Conservation (phyloP, 1,284 basidiomycete species). For the Ustilago bromivora region DNA sequence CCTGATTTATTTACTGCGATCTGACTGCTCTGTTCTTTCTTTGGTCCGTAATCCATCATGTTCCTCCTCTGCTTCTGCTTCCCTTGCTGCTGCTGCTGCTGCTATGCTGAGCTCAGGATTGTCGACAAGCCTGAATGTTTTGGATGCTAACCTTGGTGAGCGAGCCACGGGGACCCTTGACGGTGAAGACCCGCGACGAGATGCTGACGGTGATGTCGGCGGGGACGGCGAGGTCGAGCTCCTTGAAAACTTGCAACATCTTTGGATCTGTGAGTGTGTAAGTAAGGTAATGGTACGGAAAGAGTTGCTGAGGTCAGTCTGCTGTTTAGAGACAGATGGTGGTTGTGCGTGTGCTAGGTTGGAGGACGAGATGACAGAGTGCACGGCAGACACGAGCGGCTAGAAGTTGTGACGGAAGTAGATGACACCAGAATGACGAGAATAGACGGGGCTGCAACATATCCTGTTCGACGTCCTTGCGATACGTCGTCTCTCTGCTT, state of each 20-base stretch:
- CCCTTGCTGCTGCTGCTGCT: constrained; percentile 15
- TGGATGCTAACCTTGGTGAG: constrained; percentile 67
- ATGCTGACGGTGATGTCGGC: constrained; percentile 61
- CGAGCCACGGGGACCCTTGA: constrained; percentile 69
- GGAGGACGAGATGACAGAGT: background rate
- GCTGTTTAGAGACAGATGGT: constrained; percentile 6
- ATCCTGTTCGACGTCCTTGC: background rate
- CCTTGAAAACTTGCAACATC: constrained; percentile 70
- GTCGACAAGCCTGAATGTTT: constrained; percentile 3
- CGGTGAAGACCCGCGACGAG: constrained; percentile 65
- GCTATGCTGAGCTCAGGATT: constrained; percentile 6
- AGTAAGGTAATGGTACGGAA: background rate
- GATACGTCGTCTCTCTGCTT: no score
- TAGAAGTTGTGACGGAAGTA: background rate
- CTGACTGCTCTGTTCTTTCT: no score
- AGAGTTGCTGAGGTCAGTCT: constrained; percentile 5
- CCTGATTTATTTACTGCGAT: no score
- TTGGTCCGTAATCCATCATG: background rate
- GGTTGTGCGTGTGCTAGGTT: background rate
- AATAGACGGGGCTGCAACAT: background rate
- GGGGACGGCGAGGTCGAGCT: constrained; percentile 68
- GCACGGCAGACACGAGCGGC: constrained; percentile 12
- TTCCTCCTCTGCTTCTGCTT: constrained; percentile 1
- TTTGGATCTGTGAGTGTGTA: constrained; percentile 36
- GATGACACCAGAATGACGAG: no score